Evolutionary conservation across 2,329 filamentous ascomycete genomes (phyloP), one percentile per base, ranked within the genome.

Genomic region (Aaosphaeria pasadenensis): DNA sequence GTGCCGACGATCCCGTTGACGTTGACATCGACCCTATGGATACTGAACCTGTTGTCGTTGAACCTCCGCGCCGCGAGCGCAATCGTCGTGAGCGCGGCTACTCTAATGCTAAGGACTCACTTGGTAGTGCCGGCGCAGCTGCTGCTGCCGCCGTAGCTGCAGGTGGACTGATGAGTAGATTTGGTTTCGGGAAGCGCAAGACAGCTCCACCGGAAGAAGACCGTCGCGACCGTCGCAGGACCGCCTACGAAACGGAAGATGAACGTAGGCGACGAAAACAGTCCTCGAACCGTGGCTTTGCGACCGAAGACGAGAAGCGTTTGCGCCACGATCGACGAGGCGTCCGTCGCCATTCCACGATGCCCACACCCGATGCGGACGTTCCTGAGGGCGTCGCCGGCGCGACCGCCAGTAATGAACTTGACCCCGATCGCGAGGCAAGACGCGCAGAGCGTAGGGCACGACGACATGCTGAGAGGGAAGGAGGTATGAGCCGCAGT

Each of bases 81-180:
- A 53, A 57, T 42, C 63, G 54, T 73, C 78, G 45, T 70, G 79
- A 33, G 59, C 84, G 42, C 83, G 80, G 83, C 35, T 82, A 78
- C 55, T 86, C 85, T 4, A 80, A 73, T 46, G 76, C 83, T 3
- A 85, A 82, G 64, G 87, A 84, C 61, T 60, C 62, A 13, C 52
- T 65, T 50, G 61, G 58, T 42, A 56, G 59, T 36, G 64, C 66
- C 33, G 60, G 59, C 30, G 64, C 61, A 47, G 63, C 66, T 32
- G 60, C 61, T 30, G 64, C 62, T 47, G 63, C 62, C 11, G 33
- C 33, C 9, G 33, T 36, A 4, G 70, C 82, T 45, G 77, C 77
- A 46, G 71, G 74, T 47, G 79, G 81, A 24, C 67, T 85, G 11
- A 80, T 83, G 71, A 78, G 80, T n/a, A 75, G 62, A 52, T 71